Conservation (phyloP, 2,329 filamentous ascomycete species). For the Aspergillus brasiliensis region DNA sequence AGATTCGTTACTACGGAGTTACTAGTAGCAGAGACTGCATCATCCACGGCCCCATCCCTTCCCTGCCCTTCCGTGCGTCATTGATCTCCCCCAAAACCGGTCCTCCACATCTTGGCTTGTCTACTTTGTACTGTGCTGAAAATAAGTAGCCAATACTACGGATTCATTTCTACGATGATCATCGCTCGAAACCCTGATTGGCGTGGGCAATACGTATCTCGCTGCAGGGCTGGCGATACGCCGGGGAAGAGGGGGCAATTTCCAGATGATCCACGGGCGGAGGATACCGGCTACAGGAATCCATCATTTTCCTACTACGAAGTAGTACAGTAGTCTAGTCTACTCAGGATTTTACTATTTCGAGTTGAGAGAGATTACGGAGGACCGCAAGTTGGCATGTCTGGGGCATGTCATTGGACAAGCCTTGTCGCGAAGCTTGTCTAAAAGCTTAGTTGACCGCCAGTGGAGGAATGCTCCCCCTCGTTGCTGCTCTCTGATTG, state of each 20-base stretch:
- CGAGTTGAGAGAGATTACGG: too few relatives aligned
- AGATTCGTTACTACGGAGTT: too few relatives aligned
- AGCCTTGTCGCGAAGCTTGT: slow-evolving; percentile 6
- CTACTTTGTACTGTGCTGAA: neutral
- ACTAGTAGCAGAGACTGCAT: too few relatives aligned
- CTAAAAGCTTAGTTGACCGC: neutral
- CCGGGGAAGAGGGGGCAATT: neutral
- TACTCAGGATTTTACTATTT: too few relatives aligned
- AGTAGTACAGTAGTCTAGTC: too few relatives aligned
- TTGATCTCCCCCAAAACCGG: neutral
- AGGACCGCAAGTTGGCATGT: too few relatives aligned
- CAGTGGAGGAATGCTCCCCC: neutral
- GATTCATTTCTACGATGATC: neutral
- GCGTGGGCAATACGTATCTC: neutral
- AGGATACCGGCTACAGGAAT: neutral
- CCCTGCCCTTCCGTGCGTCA: neutral
- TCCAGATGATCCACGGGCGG: neutral
- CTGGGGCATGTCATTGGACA: neutral
- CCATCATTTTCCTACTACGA: neutral
- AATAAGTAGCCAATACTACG: neutral
- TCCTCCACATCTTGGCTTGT: neutral
- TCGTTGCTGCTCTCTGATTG: neutral
- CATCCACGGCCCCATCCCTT: neutral
- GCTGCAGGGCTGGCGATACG: neutral
- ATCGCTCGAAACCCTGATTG: neutral